These are phyloP conservation scores for Cytospora piceae DNA, from an alignment of 2,329 filamentous ascomycete genomes.

Conservation along the genomic window DNA sequence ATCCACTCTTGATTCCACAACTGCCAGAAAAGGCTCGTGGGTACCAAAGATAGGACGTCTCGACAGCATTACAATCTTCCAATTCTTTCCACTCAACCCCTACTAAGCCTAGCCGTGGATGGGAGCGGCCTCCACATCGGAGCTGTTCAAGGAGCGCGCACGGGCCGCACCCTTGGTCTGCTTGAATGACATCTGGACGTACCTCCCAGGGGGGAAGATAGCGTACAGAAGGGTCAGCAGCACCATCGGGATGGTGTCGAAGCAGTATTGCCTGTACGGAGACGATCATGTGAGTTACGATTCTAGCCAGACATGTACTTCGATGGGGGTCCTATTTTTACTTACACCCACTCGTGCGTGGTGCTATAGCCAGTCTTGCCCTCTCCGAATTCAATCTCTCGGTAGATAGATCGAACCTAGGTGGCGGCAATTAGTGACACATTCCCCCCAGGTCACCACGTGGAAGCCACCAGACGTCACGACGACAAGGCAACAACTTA, in stretches of 20 bases:
- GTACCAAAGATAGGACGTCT: background rate
- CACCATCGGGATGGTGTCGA: constrained; percentile 41
- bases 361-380: constrained; percentile 34
- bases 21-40: background rate
- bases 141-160: constrained; percentile 10
- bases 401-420: constrained; percentile 33
- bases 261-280: constrained; percentile 35
- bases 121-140: constrained; percentile 13
- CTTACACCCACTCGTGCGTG: constrained; percentile 39
- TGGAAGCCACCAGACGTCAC: background rate
- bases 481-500: constrained; percentile 26
- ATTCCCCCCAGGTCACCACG: background rate
- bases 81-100: background rate
- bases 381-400: constrained; percentile 30
- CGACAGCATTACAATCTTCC: background rate
- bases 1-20: background rate
- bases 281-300: constrained; percentile 21
- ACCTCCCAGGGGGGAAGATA: constrained; percentile 38
- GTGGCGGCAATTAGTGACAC: background rate
- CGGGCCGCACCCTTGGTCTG: constrained; percentile 33
- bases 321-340: constrained; percentile 14
- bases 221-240: constrained; percentile 37
- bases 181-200: constrained; percentile 39
- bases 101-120: background rate
- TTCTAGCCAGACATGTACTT: background rate